phyloP scores from a whole-genome alignment of 2,329 filamentous ascomycete species.

The Aspergillus sp. region DNA sequence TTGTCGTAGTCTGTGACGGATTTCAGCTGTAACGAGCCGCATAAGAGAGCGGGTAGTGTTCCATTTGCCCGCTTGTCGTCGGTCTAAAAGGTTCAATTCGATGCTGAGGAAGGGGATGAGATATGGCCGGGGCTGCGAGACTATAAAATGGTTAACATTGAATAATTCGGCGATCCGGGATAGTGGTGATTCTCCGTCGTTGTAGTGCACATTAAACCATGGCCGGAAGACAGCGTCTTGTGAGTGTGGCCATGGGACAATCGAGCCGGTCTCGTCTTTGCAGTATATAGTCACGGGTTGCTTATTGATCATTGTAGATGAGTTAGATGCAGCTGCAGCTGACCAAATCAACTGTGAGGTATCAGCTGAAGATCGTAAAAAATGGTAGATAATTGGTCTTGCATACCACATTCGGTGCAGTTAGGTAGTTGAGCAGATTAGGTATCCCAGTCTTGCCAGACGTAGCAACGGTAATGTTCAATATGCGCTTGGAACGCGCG shows the following conservation, averaged over 20 bases:
- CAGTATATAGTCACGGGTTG: conserved; percentile 64
- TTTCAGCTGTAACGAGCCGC: conserved; percentile 65
- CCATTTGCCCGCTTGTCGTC: conserved; percentile 54
- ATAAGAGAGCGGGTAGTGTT: conserved; percentile 51
- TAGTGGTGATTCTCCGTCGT: conserved; percentile 61
- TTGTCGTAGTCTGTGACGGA: conserved; percentile 74
- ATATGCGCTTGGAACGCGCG: conserved; percentile 70
- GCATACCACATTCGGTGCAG: conserved; percentile 83
- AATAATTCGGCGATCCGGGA: conserved; percentile 72
- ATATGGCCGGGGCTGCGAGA: conserved; percentile 87
- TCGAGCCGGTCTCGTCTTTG: conserved; percentile 66
- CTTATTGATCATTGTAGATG: conserved; percentile 55
- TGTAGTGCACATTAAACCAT: conserved; percentile 60
- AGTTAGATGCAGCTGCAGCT: conserved; percentile 36
- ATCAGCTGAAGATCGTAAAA: conserved; percentile 3
- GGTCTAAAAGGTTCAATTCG: conserved; percentile 67
- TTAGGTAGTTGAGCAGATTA: conserved; percentile 83
- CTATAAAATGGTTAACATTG: conserved; percentile 92
- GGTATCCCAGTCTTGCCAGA: conserved; percentile 68
- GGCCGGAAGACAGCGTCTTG: conserved; percentile 59
- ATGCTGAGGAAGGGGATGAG: conserved; percentile 77
- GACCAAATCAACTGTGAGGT: conserved; percentile 53
- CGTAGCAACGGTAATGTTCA: conserved; percentile 87
- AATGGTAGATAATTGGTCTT: neutral
- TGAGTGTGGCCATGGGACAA: conserved; percentile 64